phyloP scores from a whole-genome alignment of 805 yeast genomes.

The Candida railenensis region DNA sequence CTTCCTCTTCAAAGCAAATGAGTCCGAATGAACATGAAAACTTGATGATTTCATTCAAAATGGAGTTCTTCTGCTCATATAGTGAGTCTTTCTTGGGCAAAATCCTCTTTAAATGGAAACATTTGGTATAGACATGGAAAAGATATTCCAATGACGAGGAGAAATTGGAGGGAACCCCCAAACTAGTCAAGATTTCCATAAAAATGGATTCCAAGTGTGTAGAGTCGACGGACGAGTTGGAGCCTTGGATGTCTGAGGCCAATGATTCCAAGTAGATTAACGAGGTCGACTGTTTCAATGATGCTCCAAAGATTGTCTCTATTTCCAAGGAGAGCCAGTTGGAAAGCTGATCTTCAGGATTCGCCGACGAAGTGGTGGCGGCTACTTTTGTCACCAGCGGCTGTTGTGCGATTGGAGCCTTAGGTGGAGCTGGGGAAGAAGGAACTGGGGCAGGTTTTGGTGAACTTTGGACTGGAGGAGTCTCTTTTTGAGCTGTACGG shows the following conservation, averaged over 20 bases:
- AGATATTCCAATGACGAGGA: slow-evolving; percentile 48
- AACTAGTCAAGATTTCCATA: slow-evolving; percentile 55
- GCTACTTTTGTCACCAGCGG: slow-evolving; percentile 5
- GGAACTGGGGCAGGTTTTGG: slow-evolving; percentile 1
- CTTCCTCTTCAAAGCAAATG: slow-evolving; percentile 68
- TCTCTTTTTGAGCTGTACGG: not conserved
- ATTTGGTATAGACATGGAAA: slow-evolving; percentile 41
- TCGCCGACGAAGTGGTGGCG: not conserved
- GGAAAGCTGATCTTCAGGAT: slow-evolving; percentile 22
- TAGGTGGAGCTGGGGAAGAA: not conserved
- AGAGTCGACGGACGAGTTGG: slow-evolving; percentile 15
- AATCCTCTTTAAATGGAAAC: slow-evolving; percentile 42
- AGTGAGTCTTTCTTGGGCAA: slow-evolving; percentile 40
- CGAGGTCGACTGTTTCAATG: slow-evolving; percentile 19
- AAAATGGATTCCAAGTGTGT: slow-evolving; percentile 48
- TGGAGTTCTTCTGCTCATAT: slow-evolving; percentile 31
- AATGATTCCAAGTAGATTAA: slow-evolving; percentile 23
- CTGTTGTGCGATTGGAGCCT: slow-evolving; percentile 7
- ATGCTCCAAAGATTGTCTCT: slow-evolving; percentile 34
- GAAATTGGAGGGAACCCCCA: slow-evolving; percentile 34
- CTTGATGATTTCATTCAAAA: slow-evolving; percentile 49
- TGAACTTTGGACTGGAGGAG: not conserved
- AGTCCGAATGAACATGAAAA: slow-evolving; percentile 62
- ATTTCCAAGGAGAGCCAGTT: slow-evolving; percentile 44
- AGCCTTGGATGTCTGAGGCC: slow-evolving; percentile 19